A percentile compares a stretch with the other conserved stretches of the same genome.
phyloP scores from a whole-genome alignment of 202 grass and related monocot species.

The Panicum virgatum region DNA sequence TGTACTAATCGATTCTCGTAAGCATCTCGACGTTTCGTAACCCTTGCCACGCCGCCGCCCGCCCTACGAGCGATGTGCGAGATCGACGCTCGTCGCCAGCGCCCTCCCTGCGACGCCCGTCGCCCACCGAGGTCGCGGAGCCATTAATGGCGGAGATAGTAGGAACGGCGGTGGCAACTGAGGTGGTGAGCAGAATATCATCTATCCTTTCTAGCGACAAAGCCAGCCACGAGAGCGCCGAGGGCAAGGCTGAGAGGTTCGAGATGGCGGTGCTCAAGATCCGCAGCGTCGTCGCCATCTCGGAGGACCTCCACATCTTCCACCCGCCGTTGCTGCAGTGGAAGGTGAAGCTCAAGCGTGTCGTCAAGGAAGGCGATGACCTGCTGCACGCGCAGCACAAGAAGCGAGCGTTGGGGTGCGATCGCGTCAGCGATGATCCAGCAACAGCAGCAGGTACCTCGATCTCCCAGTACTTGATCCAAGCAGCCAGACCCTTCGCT shows the following conservation, averaged over 20 bases:
- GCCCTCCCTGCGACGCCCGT: too few relatives aligned
- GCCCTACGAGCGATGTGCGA: too few relatives aligned
- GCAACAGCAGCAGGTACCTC: not conserved
- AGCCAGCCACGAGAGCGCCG: not conserved
- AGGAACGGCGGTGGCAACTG: not conserved
- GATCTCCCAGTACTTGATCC: not conserved
- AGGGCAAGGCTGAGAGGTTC: constrained; percentile 22
- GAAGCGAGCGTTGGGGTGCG: not conserved
- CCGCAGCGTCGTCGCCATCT: constrained; percentile 6
- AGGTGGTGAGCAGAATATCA: not conserved
- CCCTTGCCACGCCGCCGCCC: too few relatives aligned
- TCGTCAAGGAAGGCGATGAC: not conserved
- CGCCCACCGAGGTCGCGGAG: too few relatives aligned
- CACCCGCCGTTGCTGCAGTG: constrained; percentile 12
- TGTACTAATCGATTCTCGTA: too few relatives aligned
- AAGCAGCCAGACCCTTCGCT: not conserved
- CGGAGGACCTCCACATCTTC: not conserved
- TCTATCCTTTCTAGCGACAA: not conserved
- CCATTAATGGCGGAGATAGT: not conserved
- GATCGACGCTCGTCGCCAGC: too few relatives aligned
- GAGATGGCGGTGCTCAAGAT: constrained; percentile 31
- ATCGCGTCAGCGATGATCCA: too few relatives aligned
- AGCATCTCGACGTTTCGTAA: too few relatives aligned
- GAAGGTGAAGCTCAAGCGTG: not conserved
- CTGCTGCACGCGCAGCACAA: not conserved